phyloP scores from a whole-genome alignment of 2,329 filamentous ascomycete species.

The Ampelomyces quisqualis region DNA sequence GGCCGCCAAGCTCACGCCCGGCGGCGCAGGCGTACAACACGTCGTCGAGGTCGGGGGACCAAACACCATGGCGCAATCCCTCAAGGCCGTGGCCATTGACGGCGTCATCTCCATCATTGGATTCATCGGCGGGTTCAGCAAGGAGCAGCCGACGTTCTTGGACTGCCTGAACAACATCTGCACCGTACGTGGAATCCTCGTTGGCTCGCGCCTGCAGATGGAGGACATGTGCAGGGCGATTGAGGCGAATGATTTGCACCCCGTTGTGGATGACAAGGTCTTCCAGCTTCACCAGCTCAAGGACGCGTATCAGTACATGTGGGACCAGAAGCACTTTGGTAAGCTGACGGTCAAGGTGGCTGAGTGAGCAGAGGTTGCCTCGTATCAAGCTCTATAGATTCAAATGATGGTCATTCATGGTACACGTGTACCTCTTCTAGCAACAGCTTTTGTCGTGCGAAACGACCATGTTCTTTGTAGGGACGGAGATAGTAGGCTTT shows the following conservation, averaged over 20 bases:
- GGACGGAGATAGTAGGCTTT: too few relatives aligned
- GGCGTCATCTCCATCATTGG: conserved; percentile 58
- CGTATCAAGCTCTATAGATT: not conserved
- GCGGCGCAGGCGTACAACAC: conserved; percentile 60
- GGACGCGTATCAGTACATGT: conserved; percentile 56
- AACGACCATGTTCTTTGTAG: too few relatives aligned
- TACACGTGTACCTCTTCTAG: too few relatives aligned
- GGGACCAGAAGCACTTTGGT: conserved; percentile 51
- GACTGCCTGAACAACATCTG: conserved; percentile 52
- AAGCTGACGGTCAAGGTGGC: conserved; percentile 40
- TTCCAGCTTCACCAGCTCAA: conserved; percentile 56
- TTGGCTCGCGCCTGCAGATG: conserved; percentile 58
- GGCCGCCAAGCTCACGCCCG: conserved; percentile 54
- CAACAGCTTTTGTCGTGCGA: too few relatives aligned
- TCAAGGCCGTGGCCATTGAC: conserved; percentile 57
- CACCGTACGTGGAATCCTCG: conserved; percentile 59
- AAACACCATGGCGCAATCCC: conserved; percentile 55
- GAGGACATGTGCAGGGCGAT: conserved; percentile 61
- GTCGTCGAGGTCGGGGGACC: conserved; percentile 67
- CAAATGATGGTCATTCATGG: too few relatives aligned
- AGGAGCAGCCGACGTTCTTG: conserved; percentile 55
- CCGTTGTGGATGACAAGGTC: conserved; percentile 59
- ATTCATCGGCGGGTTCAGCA: conserved; percentile 55
- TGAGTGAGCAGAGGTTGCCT: conserved; percentile 4
- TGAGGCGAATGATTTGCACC: conserved; percentile 60